Base-by-base conservation (phyloP, 805 yeast species). In the Candida loeiensis region DNA sequence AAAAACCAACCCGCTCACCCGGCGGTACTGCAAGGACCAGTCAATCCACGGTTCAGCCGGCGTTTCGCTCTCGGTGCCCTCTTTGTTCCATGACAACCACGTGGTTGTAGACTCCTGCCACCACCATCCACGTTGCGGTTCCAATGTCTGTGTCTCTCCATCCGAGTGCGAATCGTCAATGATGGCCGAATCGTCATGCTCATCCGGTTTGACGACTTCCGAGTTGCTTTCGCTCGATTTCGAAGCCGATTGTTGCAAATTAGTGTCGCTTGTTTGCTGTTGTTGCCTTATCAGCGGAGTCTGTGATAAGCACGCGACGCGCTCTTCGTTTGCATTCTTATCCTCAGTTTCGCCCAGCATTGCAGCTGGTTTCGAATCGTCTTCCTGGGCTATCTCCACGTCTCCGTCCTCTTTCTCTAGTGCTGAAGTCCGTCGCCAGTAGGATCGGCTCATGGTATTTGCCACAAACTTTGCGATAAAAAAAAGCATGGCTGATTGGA, bases 1-100 rank as follows among this genome's bases (percentile, higher is more conserved):
- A n/a, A n/a, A n/a, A n/a, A n/a, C n/a, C 13, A 38, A 21, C 39
- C 49, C 15, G 48, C 45, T 46, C 36, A 48, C 34, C 17, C 48
- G 34, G 11, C 46, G 22, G 31, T 48, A 48, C 12, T 39, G 45
- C 2, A 34, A 22, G 7, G 48, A 45, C 48, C 48, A 45, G 27
- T 45, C 48, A 2, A 45, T 25, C 40, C 40, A 37, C 14, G 24
- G 21, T 16, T 43, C 46, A 26, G 18, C 22, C 36, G 14, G 43
- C 18, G 28, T 28, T 9, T 19, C 11, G 51, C 47, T 18, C 48
- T 48, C 13, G 24, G 24, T 21, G 6, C n/a, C n/a, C 27, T 6
- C n/a, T 16, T 31, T 12, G 8, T 13, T 12, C 36, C 36, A 33
- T 5, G 24, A 12, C 26, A n/a, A 20, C 34, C 34, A 31, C 9